A percentile compares a stretch with the other conserved stretches of the same genome.
Conservation (phyloP, 1,139 yeast genomes). For the Candida pseudoviswanathii region DNA sequence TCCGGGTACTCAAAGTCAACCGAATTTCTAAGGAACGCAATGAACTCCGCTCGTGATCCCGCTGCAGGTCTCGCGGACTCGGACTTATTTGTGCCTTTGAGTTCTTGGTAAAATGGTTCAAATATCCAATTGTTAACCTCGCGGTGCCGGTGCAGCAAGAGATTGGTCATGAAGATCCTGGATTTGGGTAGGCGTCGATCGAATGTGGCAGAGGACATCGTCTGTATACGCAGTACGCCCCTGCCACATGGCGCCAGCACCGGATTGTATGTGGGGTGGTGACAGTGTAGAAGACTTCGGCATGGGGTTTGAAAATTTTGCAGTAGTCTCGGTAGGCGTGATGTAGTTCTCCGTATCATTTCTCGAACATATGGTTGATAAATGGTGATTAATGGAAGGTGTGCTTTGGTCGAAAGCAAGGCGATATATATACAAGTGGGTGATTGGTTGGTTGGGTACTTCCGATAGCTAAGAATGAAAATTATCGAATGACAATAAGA, state of each 20-base stretch:
- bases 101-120: too few species aligned
- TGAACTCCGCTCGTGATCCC: constrained; percentile 10
- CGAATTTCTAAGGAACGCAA: constrained; percentile 11
- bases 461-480: too few species aligned
- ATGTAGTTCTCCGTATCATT: not conserved
- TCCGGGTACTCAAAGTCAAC: constrained; percentile 15
- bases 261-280: too few species aligned
- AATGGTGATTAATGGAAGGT: not conserved
- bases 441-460: too few species aligned
- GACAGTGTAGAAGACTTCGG: too few species aligned
- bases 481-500: too few species aligned
- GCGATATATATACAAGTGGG: not conserved
- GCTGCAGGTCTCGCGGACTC: not conserved
- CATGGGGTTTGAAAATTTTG: constrained; percentile 2
- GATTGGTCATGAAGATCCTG: constrained; percentile 6
- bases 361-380: not conserved
- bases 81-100: not conserved
- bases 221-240: too few species aligned
- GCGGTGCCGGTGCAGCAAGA: constrained; percentile 14
- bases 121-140: constrained; percentile 19
- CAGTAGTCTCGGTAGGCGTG: not conserved
- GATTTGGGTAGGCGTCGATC: not conserved
- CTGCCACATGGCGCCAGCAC: too few species aligned
- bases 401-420: not conserved
- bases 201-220: not conserved